Conservation (phyloP, 345 rosid species). For the Eucalyptus victrix region DNA sequence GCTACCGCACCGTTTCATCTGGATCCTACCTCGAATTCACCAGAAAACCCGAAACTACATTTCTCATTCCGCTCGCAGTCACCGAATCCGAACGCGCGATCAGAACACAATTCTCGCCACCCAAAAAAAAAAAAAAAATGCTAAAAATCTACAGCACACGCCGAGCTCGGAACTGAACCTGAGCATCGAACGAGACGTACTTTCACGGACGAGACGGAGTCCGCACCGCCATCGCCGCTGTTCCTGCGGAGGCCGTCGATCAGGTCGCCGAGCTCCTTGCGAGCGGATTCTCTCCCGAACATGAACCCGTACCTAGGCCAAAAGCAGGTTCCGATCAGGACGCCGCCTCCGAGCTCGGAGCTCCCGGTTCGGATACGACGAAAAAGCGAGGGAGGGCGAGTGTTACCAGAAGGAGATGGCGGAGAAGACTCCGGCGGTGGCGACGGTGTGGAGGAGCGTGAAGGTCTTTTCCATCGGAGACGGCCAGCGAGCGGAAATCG, state of each 20-base stretch:
- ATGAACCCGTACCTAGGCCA: conserved; percentile 75
- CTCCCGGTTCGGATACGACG: no score
- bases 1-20: neutral
- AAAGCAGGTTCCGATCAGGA: neutral
- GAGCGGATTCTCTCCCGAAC: conserved; percentile 88
- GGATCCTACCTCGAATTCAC: neutral
- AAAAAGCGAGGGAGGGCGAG: neutral
- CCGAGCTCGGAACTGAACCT: neutral
- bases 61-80: neutral
- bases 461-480: conserved; percentile 45
- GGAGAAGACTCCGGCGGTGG: conserved; percentile 73
- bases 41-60: neutral
- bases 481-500: neutral
- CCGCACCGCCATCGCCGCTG: neutral
- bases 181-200: neutral
- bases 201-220: conserved; percentile 21
- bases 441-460: conserved; percentile 63
- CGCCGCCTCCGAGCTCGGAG: neutral
- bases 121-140: neutral
- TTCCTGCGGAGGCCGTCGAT: conserved; percentile 67
- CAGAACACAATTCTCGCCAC: neutral
- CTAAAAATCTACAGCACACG: neutral
- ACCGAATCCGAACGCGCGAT: neutral
- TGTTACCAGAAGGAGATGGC: conserved; percentile 65
- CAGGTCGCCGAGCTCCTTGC: conserved; percentile 69